Evolutionary conservation across 2,329 filamentous ascomycete species (phyloP).

Genomic region (Zopfia rhizophila): DNA sequence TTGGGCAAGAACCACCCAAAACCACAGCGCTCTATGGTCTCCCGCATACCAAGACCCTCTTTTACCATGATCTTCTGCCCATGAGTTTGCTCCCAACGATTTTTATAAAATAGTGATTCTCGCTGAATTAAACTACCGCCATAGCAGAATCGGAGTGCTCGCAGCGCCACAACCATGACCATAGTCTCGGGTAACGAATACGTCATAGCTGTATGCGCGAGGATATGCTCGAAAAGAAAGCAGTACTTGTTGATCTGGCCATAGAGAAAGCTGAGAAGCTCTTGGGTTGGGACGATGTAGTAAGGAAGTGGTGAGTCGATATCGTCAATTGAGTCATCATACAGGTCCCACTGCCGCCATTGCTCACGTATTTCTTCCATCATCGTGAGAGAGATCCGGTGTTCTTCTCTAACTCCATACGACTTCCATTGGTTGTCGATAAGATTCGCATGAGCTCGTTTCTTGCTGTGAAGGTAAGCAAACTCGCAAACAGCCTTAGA

Average conservation of each 20-base stretch:
- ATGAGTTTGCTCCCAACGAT: neutral
- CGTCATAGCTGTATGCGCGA: neutral
- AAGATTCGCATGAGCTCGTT: no score
- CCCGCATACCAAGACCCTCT: neutral
- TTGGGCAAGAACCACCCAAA: neutral
- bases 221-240: neutral
- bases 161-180: neutral
- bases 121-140: neutral
- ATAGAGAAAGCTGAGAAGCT: neutral
- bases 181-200: conserved; percentile 1
- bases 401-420: conserved; percentile 7
- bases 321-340: neutral
- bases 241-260: conserved; percentile 3
- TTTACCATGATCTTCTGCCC: conserved; percentile 1
- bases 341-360: conserved; percentile 3
- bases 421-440: conserved; percentile 1
- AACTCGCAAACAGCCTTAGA: neutral
- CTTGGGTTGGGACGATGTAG: neutral
- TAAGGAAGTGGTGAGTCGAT: neutral
- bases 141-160: conserved; percentile 1
- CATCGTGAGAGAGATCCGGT: conserved; percentile 7
- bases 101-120: conserved; percentile 1
- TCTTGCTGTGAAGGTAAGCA: neutral
- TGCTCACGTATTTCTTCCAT: conserved; percentile 5
- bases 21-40: conserved; percentile 1